phyloP scores from a whole-genome alignment of 2,329 filamentous ascomycete genomes.

The Helicocarpus griseus region DNA sequence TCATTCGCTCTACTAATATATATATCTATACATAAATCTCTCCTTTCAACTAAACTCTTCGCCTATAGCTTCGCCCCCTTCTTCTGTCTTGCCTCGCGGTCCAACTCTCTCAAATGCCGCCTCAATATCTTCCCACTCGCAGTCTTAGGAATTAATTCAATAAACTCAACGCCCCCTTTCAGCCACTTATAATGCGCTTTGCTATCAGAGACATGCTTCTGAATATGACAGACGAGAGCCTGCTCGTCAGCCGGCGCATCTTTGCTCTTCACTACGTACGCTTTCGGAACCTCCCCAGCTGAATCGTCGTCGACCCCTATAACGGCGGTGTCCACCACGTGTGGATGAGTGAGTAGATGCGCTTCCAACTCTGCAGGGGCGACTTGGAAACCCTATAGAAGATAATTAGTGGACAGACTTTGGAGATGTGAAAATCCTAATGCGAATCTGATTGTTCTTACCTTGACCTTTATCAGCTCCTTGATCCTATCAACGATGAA shows the following conservation, averaged over 20 bases:
- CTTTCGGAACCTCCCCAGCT: constrained; percentile 56
- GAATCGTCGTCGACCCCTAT: constrained; percentile 41
- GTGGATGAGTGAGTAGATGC: constrained; percentile 31
- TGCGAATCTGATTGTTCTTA: background rate
- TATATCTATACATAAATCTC: no score
- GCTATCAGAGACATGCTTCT: constrained; percentile 19
- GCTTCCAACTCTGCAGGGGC: constrained; percentile 42
- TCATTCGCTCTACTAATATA: background rate
- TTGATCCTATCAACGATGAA: constrained; percentile 36
- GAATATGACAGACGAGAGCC: constrained; percentile 18
- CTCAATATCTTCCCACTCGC: constrained; percentile 40
- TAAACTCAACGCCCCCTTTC: constrained; percentile 36
- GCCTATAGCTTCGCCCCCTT: constrained; percentile 7
- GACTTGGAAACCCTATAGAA: constrained; percentile 36
- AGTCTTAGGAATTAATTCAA: constrained; percentile 38
- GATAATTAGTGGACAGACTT: background rate
- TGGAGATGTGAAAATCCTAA: background rate
- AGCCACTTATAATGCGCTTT: constrained; percentile 35
- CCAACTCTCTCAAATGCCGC: constrained; percentile 33
- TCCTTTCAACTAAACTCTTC: no score
- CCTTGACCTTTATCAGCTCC: constrained; percentile 20
- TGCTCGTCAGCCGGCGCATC: constrained; percentile 18
- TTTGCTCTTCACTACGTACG: constrained; percentile 46
- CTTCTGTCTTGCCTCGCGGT: constrained; percentile 4
- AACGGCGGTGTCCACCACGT: constrained; percentile 37